These are phyloP conservation scores for Vigna nakashimae DNA, from an alignment of 306 rosid species.

Conservation along the genomic window DNA sequence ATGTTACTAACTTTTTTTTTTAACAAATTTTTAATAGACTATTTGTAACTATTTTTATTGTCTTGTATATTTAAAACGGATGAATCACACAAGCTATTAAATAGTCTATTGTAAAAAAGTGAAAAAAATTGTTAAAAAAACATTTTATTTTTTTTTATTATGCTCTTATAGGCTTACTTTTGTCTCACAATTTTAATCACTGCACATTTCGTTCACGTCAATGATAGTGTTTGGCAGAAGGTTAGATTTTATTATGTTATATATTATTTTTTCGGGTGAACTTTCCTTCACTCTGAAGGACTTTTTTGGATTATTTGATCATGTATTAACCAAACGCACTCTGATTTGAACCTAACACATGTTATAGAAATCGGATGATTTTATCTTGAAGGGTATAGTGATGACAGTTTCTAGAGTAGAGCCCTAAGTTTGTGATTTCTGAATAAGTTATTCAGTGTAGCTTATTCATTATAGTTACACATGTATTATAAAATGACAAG, in stretches of 20 bases:
- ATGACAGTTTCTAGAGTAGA: slow-evolving; percentile 3
- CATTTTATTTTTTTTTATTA: too few species aligned
- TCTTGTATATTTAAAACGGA: too few species aligned
- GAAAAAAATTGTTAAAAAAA: too few species aligned
- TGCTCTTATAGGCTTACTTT: neutral
- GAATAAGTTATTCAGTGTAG: slow-evolving; percentile 5
- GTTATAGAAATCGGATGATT: neutral
- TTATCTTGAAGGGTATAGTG: neutral
- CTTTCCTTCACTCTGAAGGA: neutral
- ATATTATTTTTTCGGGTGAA: neutral
- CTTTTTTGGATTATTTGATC: slow-evolving; percentile 1
- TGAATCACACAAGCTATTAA: too few species aligned
- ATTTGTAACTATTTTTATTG: too few species aligned
- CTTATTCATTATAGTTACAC: neutral
- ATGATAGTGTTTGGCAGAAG: slow-evolving; percentile 81
- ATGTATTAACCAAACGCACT: slow-evolving; percentile 18
- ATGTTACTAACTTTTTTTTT: too few species aligned
- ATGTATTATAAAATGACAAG: slow-evolving; percentile 44
- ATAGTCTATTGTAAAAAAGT: too few species aligned
- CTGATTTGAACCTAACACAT: neutral
- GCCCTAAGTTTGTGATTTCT: neutral
- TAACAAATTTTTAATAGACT: too few species aligned
- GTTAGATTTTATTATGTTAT: slow-evolving; percentile 44
- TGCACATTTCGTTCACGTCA: slow-evolving; percentile 87
- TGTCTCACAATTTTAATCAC: slow-evolving; percentile 21